These are phyloP conservation scores for Plasmodium chabaudi DNA, from an alignment of 169 alveolate species.

Conservation along the genomic window DNA sequence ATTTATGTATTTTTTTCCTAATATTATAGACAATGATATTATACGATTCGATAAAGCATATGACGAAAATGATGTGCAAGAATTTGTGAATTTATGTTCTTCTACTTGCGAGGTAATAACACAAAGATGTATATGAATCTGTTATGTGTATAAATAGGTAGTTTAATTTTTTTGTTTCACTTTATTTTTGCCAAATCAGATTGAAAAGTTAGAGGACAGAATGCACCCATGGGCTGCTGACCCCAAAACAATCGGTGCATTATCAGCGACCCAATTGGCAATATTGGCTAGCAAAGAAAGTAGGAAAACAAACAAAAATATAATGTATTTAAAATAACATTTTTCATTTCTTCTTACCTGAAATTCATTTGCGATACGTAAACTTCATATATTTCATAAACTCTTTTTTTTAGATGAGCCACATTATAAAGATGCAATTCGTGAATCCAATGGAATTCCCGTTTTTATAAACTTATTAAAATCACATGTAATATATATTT, in stretches of 20 bases:
- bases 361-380: too few relatives aligned
- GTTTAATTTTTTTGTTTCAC: neutral
- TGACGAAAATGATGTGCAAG: slow-evolving; percentile 88
- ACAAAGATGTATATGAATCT: neutral
- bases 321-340: neutral
- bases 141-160: neutral
- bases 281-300: slow-evolving; percentile 90
- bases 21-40: slow-evolving; percentile 84
- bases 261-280: slow-evolving; percentile 96
- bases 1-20: neutral
- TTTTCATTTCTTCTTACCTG: neutral
- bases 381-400: neutral
- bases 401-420: slow-evolving; percentile 79
- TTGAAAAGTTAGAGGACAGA: slow-evolving; percentile 89
- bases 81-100: slow-evolving; percentile 85
- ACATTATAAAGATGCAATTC: slow-evolving; percentile 86
- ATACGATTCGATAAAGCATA: slow-evolving; percentile 89
- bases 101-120: slow-evolving; percentile 82
- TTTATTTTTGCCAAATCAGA: slow-evolving; percentile 71
- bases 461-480: slow-evolving; percentile 85
- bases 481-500: slow-evolving; percentile 78
- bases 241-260: slow-evolving; percentile 96
- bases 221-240: slow-evolving; percentile 97
- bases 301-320: slow-evolving; percentile 3
- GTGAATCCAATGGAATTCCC: slow-evolving; percentile 88